Conservation (phyloP, 2,329 filamentous ascomycete species). For the Septoria petroselini region DNA sequence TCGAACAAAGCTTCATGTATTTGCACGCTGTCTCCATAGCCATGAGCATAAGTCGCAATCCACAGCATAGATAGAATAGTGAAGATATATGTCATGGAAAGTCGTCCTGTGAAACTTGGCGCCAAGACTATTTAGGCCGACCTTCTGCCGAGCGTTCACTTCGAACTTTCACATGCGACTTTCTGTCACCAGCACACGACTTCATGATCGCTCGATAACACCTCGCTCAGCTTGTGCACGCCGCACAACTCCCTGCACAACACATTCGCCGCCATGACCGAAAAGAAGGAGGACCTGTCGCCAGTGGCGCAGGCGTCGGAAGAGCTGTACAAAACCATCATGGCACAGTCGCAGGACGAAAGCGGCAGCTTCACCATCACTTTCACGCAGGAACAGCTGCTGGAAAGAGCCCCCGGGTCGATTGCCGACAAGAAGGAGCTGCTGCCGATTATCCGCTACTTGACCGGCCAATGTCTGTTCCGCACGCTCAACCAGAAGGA, state of each 20-base stretch:
- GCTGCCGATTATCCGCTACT: constrained; percentile 34
- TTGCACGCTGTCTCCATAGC: too few relatives aligned
- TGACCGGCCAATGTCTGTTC: constrained; percentile 34
- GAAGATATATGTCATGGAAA: too few relatives aligned
- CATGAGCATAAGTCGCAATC: too few relatives aligned
- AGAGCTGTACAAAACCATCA: constrained; percentile 31
- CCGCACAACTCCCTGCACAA: constrained; percentile 6
- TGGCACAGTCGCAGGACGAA: constrained; percentile 29
- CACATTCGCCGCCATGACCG: constrained; percentile 18
- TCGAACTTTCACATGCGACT: constrained; percentile 4
- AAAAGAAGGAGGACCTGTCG: constrained; percentile 11
- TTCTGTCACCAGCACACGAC: not conserved
- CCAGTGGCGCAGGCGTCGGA: constrained; percentile 28
- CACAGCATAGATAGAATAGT: too few relatives aligned
- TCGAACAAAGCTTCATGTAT: too few relatives aligned
- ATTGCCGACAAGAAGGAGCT: constrained; percentile 28
- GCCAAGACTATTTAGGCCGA: not conserved
- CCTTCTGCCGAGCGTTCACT: not conserved
- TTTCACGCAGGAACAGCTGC: constrained; percentile 36
- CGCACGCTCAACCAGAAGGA: constrained; percentile 33
- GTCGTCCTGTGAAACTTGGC: not conserved
- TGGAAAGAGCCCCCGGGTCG: constrained; percentile 23
- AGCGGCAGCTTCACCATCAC: constrained; percentile 29
- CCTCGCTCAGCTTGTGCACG: constrained; percentile 9
- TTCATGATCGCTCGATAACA: constrained; percentile 29